These are phyloP conservation scores for Zea mays DNA, from an alignment of 176 grass and related monocot genomes.

Conservation along the genomic window Zm-B73-REFERENCE-NAM-5.0 NC_050096.1:32984001-32984500, in stretches of 20 bases:
- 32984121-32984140: neutral
- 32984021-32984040: neutral
- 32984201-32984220: conserved; percentile 6
- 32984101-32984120: conserved; percentile 5
- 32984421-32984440: conserved; percentile 91
- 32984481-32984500: conserved; percentile 99
- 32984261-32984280: conserved; percentile 88
- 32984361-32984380: neutral
- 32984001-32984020: too few relatives aligned
- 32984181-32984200: conserved; percentile 2
- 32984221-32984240: conserved; percentile 51
- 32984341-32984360: conserved; percentile 14
- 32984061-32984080: neutral
- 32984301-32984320: conserved; percentile 67
- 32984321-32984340: neutral
- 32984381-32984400: conserved; percentile 44
- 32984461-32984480: conserved; percentile 54
- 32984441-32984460: conserved; percentile 82
- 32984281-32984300: conserved; percentile 98
- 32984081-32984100: neutral
- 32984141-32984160: neutral
- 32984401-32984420: conserved; percentile 95
- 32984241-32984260: conserved; percentile 73
- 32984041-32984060: neutral
- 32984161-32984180: neutral